Conservation (phyloP, 148 eudicot genomes). For the Arbutus unedo region DNA sequence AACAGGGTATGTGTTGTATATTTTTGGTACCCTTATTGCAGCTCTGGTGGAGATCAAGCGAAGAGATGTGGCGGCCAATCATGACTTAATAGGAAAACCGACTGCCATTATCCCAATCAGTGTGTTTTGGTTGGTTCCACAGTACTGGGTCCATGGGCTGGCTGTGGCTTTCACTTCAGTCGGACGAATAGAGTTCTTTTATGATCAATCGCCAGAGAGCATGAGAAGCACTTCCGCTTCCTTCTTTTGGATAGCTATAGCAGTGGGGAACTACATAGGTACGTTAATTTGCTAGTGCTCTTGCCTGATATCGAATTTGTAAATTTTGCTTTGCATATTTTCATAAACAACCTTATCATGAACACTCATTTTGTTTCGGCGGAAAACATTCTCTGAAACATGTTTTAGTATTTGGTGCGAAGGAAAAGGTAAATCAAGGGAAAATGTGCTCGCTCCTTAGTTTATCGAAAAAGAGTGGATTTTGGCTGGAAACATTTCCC, state of each 20-base stretch:
- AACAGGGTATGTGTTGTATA: constrained; percentile 39
- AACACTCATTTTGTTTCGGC: neutral
- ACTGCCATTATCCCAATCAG: constrained; percentile 41
- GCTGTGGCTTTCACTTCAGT: constrained; percentile 41
- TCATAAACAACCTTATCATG: neutral
- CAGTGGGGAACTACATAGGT: constrained; percentile 43
- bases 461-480: neutral
- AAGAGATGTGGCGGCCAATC: constrained; percentile 34
- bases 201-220: constrained; percentile 54
- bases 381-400: neutral
- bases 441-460: neutral
- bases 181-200: constrained; percentile 49
- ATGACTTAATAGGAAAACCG: constrained; percentile 34
- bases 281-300: neutral
- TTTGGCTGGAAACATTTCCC: neutral
- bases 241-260: constrained; percentile 34
- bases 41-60: constrained; percentile 48
- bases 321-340: neutral
- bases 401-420: too few species aligned
- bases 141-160: constrained; percentile 42
- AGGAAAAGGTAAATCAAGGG: neutral
- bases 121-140: constrained; percentile 56
- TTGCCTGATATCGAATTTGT: neutral
- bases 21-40: constrained; percentile 36
- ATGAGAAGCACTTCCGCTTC: constrained; percentile 52